A percentile compares a stretch with the other conserved stretches of the same genome.
Conservation (phyloP, 352 stramenopile species). For the Phytophthora sp. region DNA sequence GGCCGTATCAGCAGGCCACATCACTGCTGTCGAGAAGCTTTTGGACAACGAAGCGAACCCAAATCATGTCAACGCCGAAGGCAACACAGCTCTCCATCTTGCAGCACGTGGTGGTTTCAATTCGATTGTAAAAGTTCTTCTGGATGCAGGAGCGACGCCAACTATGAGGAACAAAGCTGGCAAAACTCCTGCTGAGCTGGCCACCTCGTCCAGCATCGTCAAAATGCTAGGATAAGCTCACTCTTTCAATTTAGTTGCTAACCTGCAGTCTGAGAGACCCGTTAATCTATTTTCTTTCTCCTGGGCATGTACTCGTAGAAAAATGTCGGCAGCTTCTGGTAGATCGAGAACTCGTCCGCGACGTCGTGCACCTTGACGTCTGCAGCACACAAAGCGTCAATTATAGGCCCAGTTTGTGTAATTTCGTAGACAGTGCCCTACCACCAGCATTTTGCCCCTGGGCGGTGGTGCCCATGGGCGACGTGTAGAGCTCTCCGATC, state of each 20-base stretch:
- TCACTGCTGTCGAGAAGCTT: constrained; percentile 88
- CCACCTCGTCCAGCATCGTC: constrained; percentile 58
- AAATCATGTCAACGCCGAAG: constrained; percentile 69
- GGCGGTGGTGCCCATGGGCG: constrained; percentile 30
- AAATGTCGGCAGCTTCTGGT: constrained; percentile 87
- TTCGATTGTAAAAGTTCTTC: constrained; percentile 67
- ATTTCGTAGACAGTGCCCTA: constrained; percentile 7
- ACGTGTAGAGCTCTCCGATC: constrained; percentile 81
- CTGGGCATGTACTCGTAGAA: constrained; percentile 89
- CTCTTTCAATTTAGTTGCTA: too few species aligned
- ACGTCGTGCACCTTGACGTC: constrained; percentile 74
- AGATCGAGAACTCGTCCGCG: constrained; percentile 82
- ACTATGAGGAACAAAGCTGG: constrained; percentile 75
- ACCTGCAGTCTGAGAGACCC: too few species aligned
- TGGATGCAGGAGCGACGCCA: constrained; percentile 59
- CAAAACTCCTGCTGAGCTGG: constrained; percentile 80
- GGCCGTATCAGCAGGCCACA: constrained; percentile 80
- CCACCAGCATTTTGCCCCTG: constrained; percentile 33
- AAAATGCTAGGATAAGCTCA: constrained; percentile 67
- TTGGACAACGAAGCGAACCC: constrained; percentile 78
- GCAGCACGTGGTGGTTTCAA: constrained; percentile 82
- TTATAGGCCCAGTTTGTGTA: neutral
- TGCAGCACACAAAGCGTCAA: constrained; percentile 4
- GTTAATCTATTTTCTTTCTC: constrained; percentile 64
- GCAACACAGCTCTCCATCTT: constrained; percentile 87